Base-by-base conservation (phyloP, 2,329 filamentous ascomycete species). In the Laburnicola sp. region DNA sequence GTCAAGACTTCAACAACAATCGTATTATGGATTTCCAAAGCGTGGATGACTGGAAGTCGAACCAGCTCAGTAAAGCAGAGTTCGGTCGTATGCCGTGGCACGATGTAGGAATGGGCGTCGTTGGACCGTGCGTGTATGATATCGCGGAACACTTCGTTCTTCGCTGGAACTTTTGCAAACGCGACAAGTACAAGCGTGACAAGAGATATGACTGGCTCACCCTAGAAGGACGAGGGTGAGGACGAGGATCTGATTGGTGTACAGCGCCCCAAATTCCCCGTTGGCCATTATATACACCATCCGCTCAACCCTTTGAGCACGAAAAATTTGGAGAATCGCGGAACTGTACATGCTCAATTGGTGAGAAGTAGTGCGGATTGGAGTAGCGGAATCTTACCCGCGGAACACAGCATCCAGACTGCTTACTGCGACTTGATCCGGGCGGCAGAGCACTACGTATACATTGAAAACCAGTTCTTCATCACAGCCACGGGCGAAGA, bases 401-500 rank as follows among this genome's bases (percentile, higher is more conserved):
- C 80, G 0, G 91, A 96, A 54, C 86, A 90, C 61, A 91, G 87
- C 43, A 96, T 96, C 51, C 89, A 94, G 61, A 95, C 91, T 62
- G 90, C 91, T 0, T 96, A 96, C 69, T 80, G 79, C 51, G 90
- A 96, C 57, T 77, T 95, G 27, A 97, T 97, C 63, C 80, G 86
- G 44, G 90, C 89, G 45, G 93, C 93, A 0, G 78, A 97, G 73
- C 93, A 97, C 69, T 97, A 85, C 62, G 88, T 99, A 23, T 99
- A 97, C 76, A 96, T 99, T 54, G 94, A 99, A 72, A 97, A 97
- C 65, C 94, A 99, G 66, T 97, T 97, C 77, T 99, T 97, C 79
- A 97, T 82, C 75, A 75, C 68, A 1, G 89, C 94, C 0, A 97
- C 93, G 0, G 91, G 91, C 6, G 86, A 94, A n/a, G 75, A 96